These are phyloP conservation scores for Trametopsis cervina DNA, from an alignment of 768 basidiomycete genomes.

Conservation along the genomic window DNA sequence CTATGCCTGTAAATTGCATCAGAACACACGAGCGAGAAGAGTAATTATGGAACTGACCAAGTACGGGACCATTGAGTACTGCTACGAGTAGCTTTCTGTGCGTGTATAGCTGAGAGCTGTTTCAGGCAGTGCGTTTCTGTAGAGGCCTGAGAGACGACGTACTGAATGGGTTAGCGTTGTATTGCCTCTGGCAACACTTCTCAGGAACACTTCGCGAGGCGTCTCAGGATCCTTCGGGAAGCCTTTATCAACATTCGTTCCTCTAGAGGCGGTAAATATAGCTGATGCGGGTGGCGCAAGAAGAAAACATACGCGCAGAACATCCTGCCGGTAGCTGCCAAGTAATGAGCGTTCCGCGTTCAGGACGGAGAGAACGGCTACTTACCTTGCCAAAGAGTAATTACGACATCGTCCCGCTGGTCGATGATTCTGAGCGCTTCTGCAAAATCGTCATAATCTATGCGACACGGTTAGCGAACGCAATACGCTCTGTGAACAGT, in stretches of 20 bases:
- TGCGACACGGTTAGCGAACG: background rate
- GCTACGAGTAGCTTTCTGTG: conserved; percentile 67
- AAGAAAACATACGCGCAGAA: conserved; percentile 56
- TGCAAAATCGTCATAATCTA: conserved; percentile 61
- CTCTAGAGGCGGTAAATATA: conserved; percentile 38
- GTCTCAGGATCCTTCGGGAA: background rate
- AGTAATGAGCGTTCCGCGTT: background rate
- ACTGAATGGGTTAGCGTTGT: conserved; percentile 64
- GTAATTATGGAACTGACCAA: conserved; percentile 39
- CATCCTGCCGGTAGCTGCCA: conserved; percentile 57
- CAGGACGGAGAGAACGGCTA: background rate
- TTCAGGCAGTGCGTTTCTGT: background rate
- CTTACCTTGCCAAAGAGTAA: conserved; percentile 63
- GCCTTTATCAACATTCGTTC: conserved; percentile 30
- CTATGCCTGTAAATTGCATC: conserved; percentile 40
- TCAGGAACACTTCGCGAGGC: conserved; percentile 41
- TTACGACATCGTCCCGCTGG: conserved; percentile 50
- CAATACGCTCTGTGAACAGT: background rate
- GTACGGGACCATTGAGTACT: conserved; percentile 67
- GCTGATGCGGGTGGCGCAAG: no score
- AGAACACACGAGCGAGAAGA: background rate
- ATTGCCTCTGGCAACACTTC: conserved; percentile 41
- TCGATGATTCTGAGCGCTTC: conserved; percentile 52
- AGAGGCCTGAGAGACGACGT: conserved; percentile 16
- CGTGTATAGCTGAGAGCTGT: conserved; percentile 44